Conservation (phyloP, 2,329 filamentous ascomycete species). For the Cercospora nicotianae region DNA sequence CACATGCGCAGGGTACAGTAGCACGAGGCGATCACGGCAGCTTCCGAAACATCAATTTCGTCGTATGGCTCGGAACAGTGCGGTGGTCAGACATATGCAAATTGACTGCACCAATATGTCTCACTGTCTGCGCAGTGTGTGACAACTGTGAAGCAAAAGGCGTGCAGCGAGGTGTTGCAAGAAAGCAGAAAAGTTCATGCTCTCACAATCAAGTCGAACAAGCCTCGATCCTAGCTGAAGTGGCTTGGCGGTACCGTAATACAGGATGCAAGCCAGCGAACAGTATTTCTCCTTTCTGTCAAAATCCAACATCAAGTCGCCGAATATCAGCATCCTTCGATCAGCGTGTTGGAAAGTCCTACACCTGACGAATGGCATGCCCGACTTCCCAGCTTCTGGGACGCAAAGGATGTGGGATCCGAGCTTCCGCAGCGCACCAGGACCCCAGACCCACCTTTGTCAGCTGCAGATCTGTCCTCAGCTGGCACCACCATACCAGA, state of each 20-base stretch:
- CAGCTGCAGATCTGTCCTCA: background rate
- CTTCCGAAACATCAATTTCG: slow-evolving; percentile 2
- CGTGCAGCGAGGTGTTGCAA: background rate
- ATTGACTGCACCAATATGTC: background rate
- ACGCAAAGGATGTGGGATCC: background rate
- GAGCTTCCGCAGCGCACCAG: background rate
- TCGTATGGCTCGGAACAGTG: background rate
- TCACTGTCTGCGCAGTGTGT: background rate
- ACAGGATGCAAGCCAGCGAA: background rate
- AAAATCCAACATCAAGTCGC: background rate
- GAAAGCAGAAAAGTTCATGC: background rate
- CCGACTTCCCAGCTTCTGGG: background rate
- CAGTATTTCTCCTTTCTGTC: background rate
- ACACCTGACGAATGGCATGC: background rate
- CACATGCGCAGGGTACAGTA: background rate
- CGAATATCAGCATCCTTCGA: background rate
- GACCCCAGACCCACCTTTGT: background rate
- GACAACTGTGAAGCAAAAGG: background rate
- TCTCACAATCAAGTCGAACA: background rate
- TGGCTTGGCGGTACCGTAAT: background rate
- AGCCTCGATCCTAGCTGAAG: background rate
- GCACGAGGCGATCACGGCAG: background rate
- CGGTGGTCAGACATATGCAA: background rate
- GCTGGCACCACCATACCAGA: slow-evolving; percentile 1
- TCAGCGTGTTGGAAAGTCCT: slow-evolving; percentile 1